Evolutionary conservation across 352 stramenopile genomes (phyloP), one percentile per base, ranked within the genome.

Genomic region (Globisporangium lucens): DNA sequence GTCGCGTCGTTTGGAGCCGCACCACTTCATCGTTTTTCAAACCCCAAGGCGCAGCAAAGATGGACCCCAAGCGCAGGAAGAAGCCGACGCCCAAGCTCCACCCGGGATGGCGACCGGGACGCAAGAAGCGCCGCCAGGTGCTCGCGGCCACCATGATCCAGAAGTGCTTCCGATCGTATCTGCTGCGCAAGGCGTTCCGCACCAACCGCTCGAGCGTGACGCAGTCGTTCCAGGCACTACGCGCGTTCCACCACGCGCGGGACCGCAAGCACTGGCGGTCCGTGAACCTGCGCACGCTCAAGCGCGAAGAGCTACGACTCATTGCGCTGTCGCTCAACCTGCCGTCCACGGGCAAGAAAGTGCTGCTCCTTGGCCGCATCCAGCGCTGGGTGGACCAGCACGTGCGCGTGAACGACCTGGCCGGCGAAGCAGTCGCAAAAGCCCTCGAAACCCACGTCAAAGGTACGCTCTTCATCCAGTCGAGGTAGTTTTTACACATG

Each of bases 311-410:
- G 67, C 67, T 93, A 47, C 76, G 82, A 36, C 72, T 91, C 29
- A 63, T 88, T 35, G 81, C 86, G 35, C 51, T 93, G 57, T 77
- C 80, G 46, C 72, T 93, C 10, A 90, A 92, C 56, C 55, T 94
- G 41, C 86, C 86, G 49, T 87, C 81, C 9, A 89, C 81, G 3
- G 82, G 86, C 60, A 94, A 94, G 70, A 94, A 93, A 56, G 80
- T 88, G 67, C 66, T 90, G 53, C 62, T 94, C 2, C 86, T 94
- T 24, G 81, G 79, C 43, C 78, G 84, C 10, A 81, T 94, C 61
- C 84, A 94, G 70, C 79, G 79, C 22, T 94, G 86, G 86, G 70
- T 92, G 12, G 83, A 94, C 56, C 75, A 90, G 56, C 82, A 90
- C 49, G 70, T 90, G 13, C 69, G 83, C 5, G 73, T 69, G 36